Conservation (phyloP, 1,139 yeast species). For the Lodderomyces theae region DNA sequence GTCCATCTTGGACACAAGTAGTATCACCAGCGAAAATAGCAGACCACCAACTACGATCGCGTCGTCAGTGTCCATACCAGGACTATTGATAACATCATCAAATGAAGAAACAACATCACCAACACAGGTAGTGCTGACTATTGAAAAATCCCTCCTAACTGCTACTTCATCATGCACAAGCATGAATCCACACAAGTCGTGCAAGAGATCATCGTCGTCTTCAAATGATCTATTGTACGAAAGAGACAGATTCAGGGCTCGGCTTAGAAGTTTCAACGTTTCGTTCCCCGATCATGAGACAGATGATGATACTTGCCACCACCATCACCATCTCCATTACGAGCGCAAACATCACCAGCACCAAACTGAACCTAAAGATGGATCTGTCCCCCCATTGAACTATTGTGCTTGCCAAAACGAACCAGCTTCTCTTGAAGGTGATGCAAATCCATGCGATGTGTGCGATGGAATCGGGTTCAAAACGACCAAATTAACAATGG, state of each 20-base stretch:
- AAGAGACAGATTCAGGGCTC: conserved; percentile 44
- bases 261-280: conserved; percentile 35
- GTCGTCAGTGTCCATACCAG: conserved; percentile 1
- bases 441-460: conserved; percentile 27
- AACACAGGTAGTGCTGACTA: too few species aligned
- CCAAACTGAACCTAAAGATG: neutral
- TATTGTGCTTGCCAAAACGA: neutral
- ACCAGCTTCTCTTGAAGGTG: conserved; percentile 10
- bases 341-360: too few species aligned
- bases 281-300: conserved; percentile 4
- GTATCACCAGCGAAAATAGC: neutral
- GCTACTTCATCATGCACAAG: neutral
- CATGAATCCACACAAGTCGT: conserved; percentile 9
- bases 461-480: conserved; percentile 39
- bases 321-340: too few species aligned
- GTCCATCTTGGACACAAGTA: neutral
- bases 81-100: neutral
- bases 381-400: neutral
- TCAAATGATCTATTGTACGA: conserved; percentile 44
- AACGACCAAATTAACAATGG: conserved; percentile 36
- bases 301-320: too few species aligned
- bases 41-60: neutral
- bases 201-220: conserved; percentile 40
- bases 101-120: neutral
- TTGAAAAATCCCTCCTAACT: too few species aligned